Base-by-base conservation (phyloP, 495 filamentous ascomycete genomes). In the Tuber umbilicatum region DNA sequence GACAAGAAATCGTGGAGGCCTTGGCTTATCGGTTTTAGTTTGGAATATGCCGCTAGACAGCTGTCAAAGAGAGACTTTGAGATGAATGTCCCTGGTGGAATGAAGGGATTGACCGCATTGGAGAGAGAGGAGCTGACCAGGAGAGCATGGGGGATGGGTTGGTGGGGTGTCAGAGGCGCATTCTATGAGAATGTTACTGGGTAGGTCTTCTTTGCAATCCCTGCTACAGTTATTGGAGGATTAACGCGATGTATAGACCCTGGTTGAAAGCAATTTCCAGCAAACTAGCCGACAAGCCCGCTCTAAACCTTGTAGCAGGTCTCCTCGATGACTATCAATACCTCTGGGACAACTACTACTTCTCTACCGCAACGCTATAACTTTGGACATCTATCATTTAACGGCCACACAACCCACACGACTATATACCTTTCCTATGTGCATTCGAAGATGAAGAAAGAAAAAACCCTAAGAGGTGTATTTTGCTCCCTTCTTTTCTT, bases 301-400 rank as follows among this genome's bases (percentile, higher is more conserved):
- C 97, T 81, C 87, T 96, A 71, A 90, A 91, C 78, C 84, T 98
- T 78, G 85, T 97, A 23, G 89, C 88, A 1, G 93, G 90, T 71
- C 88, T 99, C 37, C 80, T 98, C 73, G 94, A 97, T 82, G 96
- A 99, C 81, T 98, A 98, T 80, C 92, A 96, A 82, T 97, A 95
- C 81, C 86, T 99, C 23, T 99, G 95, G 95, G 94, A 97, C 84
- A 92, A 97, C 71, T 98, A 97, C 81, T 94, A 99, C 84, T 98
- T 98, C 83, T 87, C 89, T 17, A 91, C 90, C 17, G 88, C 90
- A 38, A 92, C 90, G 1, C 79, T 92, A 74, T 93, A 83, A 75
- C 75, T 47, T 35, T 38, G 7, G 55, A 35, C 55, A 64, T 64
- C 55, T 35, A 35, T 64, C 27, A 64, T 35, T 64, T 64, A 64